Percentiles rank a stretch among this genome's conserved stretches.
Conservation (phyloP, 306 rosid species). For the Trifolium pratense region DNA sequence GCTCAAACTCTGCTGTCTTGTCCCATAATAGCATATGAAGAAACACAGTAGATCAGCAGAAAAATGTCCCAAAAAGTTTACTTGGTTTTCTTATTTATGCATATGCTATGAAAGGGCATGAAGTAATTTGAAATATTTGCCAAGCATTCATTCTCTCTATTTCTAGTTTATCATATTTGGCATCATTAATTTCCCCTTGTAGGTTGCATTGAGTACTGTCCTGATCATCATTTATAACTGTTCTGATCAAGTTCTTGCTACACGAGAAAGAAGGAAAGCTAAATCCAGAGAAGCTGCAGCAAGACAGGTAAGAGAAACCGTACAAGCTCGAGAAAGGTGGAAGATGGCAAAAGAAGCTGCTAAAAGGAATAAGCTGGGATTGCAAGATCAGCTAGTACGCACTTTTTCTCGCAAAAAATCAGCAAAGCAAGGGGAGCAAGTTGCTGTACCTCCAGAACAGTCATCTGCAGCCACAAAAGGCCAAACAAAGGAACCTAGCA, state of each 20-base stretch:
- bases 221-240: conserved; percentile 70
- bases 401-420: conserved; percentile 76
- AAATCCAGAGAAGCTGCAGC: conserved; percentile 81
- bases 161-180: conserved; percentile 41
- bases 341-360: conserved; percentile 63
- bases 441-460: conserved; percentile 44
- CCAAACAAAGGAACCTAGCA: conserved; percentile 55
- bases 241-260: conserved; percentile 77
- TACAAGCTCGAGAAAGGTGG: conserved; percentile 82
- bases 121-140: conserved; percentile 28
- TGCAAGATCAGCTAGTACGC: conserved; percentile 55
- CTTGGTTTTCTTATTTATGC: conserved; percentile 15
- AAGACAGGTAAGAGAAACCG: conserved; percentile 74
- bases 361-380: conserved; percentile 54
- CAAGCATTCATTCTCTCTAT: conserved; percentile 8
- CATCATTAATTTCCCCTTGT: conserved; percentile 44
- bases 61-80: conserved; percentile 24
- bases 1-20: conserved; percentile 19
- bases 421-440: conserved; percentile 43
- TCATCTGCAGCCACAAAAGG: conserved; percentile 46
- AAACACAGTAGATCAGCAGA: conserved; percentile 24
- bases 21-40: neutral
- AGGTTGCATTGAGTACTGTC: conserved; percentile 68
- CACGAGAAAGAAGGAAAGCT: conserved; percentile 78
- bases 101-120: conserved; percentile 17